Conservation (phyloP, 106 monocot genomes). For the Apostasia ramifera region DNA sequence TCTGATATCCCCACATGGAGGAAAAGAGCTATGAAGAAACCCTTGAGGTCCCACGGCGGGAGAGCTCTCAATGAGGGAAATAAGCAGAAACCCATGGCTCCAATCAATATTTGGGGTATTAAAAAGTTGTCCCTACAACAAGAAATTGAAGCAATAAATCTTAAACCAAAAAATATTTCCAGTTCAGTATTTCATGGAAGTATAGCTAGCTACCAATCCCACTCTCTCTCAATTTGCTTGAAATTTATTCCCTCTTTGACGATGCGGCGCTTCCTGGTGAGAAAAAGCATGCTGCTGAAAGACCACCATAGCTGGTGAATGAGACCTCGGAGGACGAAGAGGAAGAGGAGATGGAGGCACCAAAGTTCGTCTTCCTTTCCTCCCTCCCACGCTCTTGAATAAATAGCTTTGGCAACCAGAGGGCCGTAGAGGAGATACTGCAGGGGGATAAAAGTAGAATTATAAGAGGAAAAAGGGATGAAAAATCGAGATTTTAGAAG, state of each 20-base stretch:
- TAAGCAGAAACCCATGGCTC: slow-evolving; percentile 30
- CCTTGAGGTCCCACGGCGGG: slow-evolving; percentile 40
- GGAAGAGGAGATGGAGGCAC: slow-evolving; percentile 50
- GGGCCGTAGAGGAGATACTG: slow-evolving; percentile 87
- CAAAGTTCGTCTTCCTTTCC: slow-evolving; percentile 12
- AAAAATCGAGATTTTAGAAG: neutral
- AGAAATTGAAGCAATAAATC: neutral
- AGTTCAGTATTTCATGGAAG: neutral
- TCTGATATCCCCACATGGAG: slow-evolving; percentile 18
- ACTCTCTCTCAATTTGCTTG: slow-evolving; percentile 66
- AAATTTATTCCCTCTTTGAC: slow-evolving; percentile 57
- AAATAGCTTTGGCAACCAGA: slow-evolving; percentile 45
- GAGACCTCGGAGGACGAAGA: slow-evolving; percentile 37
- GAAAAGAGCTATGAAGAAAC: slow-evolving; percentile 1
- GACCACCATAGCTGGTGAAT: slow-evolving; percentile 38
- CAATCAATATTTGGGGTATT: slow-evolving; percentile 59
- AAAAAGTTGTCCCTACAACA: slow-evolving; percentile 81
- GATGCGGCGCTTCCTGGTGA: slow-evolving; percentile 42
- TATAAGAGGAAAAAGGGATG: neutral
- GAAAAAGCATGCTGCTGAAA: slow-evolving; percentile 67
- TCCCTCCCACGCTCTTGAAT: slow-evolving; percentile 44
- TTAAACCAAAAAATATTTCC: neutral
- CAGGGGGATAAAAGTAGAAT: slow-evolving; percentile 10
- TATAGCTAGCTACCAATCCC: slow-evolving; percentile 59
- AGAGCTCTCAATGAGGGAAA: slow-evolving; percentile 35